phyloP scores from a whole-genome alignment of 2,329 filamentous ascomycete genomes.

The Exserohilum rostratum region DNA sequence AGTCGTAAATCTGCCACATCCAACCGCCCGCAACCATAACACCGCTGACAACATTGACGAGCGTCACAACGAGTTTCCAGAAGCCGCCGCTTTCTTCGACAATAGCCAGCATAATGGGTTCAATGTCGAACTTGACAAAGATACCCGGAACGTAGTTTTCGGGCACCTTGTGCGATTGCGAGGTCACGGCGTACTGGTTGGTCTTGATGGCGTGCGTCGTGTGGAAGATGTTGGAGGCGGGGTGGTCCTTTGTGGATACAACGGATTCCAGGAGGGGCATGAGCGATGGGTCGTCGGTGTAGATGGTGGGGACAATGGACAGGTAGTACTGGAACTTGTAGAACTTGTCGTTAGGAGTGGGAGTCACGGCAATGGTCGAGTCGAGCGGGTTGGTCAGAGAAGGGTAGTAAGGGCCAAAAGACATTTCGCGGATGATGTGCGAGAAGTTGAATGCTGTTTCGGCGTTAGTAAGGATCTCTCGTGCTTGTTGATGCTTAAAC shows the following conservation, averaged over 20 bases:
- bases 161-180: slow-evolving; percentile 74
- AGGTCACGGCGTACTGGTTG: slow-evolving; percentile 97
- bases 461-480: slow-evolving; percentile 10
- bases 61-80: slow-evolving; percentile 74
- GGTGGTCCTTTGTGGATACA: slow-evolving; percentile 40
- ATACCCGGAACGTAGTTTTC: slow-evolving; percentile 81
- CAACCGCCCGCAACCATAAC: slow-evolving; percentile 93
- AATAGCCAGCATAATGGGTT: slow-evolving; percentile 87
- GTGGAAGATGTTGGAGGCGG: slow-evolving; percentile 45
- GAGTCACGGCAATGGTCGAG: slow-evolving; percentile 85
- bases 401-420: slow-evolving; percentile 96
- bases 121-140: slow-evolving; percentile 99
- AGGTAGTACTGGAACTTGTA: slow-evolving; percentile 99
- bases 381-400: slow-evolving; percentile 93
- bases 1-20: slow-evolving; percentile 85
- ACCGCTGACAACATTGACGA: slow-evolving; percentile 89
- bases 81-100: slow-evolving; percentile 80
- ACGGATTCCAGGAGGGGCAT: slow-evolving; percentile 56
- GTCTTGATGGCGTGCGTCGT: slow-evolving; percentile 73
- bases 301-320: slow-evolving; percentile 91
- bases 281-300: slow-evolving; percentile 61
- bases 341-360: slow-evolving; percentile 75
- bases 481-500: slow-evolving; percentile 38
- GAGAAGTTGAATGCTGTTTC: slow-evolving; percentile 90
- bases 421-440: slow-evolving; percentile 93